Base-by-base conservation (phyloP, 2,329 filamentous ascomycete species). In the Fusarium citri region DNA sequence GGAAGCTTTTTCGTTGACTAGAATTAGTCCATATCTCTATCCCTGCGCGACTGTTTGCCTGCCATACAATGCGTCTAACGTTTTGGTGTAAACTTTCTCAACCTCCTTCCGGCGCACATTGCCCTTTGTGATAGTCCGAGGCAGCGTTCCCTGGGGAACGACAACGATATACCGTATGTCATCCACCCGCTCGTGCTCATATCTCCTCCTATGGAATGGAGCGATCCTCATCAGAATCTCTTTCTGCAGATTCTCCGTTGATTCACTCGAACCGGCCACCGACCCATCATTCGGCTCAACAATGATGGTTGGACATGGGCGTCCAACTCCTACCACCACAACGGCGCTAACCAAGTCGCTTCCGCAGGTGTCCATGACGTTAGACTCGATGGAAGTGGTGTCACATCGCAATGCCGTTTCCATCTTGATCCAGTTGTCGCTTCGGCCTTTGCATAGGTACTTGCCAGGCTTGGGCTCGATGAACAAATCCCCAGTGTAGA, bases 371-470 rank as follows among this genome's bases (percentile, higher is more conserved):
- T 68, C 55, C 56, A 69, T 55, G 1, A 61, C 55, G 18, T 75
- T 73, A 2, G 49, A 48, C 25, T 75, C 73, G 9, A 75, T 73
- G 2, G 71, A 69, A 1, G 43, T 11, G 1, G 73, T 73, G 18
- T 75, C 69, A 12, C 73, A 75, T 12, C 69, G 48, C 11, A 69
- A 43, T 2, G 71, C 60, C 6, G 34, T 45, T 16, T 72, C 47
- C 73, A 75, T 75, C 26, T 75, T 75, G 55, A 75, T 75, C 73
- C 73, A 75, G 20, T 72, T 64, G 12, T 75, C 73, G 3, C 62
- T 68, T 2, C 73, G 71, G 4, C 73, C 73, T 6, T 61, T 65
- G 2, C 55, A 50, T 2, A 71, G 1, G n/a, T 69, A 75, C 20
- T 58, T 40, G 0, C 73, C 72, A 6, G 73, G 68, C n/a, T n/a